Evolutionary conservation across 139 green algal species (phyloP), one percentile per base, ranked within the genome.

Genomic region (Micractinium conductrix): DNA sequence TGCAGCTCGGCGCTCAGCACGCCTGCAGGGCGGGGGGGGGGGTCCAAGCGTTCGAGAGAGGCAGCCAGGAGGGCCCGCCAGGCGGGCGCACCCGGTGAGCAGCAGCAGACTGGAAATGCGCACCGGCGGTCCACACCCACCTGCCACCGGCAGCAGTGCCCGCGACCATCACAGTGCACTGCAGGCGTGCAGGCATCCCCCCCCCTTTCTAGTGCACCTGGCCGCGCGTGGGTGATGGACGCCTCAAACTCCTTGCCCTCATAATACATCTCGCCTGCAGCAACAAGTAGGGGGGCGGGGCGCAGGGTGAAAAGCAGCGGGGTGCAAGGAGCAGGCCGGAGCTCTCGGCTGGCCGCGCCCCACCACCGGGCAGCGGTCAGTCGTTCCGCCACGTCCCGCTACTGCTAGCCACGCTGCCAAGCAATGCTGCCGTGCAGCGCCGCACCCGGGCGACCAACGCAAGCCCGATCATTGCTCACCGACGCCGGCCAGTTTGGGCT

Each of bases 261-360:
- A 84, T 98, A 99, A 92, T 99, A 99, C 72, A 99, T 83, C 55
- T 99, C 96, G 19, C n/a, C n/a, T n/a, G n/a, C n/a, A n/a, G n/a
- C n/a, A n/a, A n/a, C n/a, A n/a, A n/a, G n/a, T n/a, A n/a, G n/a
- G n/a, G n/a, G n/a, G n/a, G n/a, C n/a, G n/a, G n/a, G n/a, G n/a
- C n/a, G n/a, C n/a, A n/a, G n/a, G n/a, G n/a, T n/a, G n/a, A n/a
- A n/a, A n/a, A n/a, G n/a, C n/a, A n/a, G n/a, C n/a, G n/a, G n/a
- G n/a, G n/a, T n/a, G n/a, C n/a, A n/a, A n/a, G n/a, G n/a, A n/a
- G n/a, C n/a, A n/a, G n/a, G n/a, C n/a, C n/a, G n/a, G n/a, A n/a
- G n/a, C n/a, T n/a, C n/a, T n/a, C n/a, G n/a, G n/a, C n/a, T n/a
- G n/a, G n/a, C n/a, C n/a, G n/a, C n/a, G n/a, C n/a, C n/a, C n/a